These are phyloP conservation scores for Friedmanniomyces simplex DNA, from an alignment of 495 filamentous ascomycete species.

Conservation along the genomic window DNA sequence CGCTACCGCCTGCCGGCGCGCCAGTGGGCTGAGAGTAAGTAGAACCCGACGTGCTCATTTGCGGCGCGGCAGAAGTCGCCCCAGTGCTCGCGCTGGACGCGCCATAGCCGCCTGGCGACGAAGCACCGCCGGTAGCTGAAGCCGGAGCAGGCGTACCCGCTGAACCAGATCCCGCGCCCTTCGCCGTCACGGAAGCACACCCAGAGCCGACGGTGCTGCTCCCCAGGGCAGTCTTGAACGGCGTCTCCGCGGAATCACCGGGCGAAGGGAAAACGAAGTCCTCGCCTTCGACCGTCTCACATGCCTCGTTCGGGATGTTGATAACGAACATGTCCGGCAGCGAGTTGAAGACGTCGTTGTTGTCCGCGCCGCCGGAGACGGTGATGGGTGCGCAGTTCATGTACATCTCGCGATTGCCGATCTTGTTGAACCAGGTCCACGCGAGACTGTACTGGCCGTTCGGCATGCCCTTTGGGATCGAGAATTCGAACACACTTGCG, in stretches of 20 bases:
- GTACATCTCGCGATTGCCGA: slow-evolving; percentile 83
- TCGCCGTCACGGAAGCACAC: slow-evolving; percentile 19
- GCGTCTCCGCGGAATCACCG: slow-evolving; percentile 26
- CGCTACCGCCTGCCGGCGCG: neutral
- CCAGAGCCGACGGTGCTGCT: slow-evolving; percentile 4
- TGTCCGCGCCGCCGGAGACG: slow-evolving; percentile 43
- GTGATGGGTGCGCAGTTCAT: slow-evolving; percentile 82
- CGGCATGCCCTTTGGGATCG: slow-evolving; percentile 46
- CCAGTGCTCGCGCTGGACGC: neutral
- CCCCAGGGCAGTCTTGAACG: slow-evolving; percentile 1
- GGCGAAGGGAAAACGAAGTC: slow-evolving; percentile 47
- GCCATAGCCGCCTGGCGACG: neutral
- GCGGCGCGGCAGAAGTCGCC: neutral
- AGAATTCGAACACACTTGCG: slow-evolving; percentile 40
- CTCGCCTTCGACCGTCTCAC: slow-evolving; percentile 37
- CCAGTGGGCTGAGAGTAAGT: slow-evolving; percentile 2
- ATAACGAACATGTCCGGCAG: slow-evolving; percentile 78
- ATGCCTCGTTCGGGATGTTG: slow-evolving; percentile 48
- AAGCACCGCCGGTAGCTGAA: neutral
- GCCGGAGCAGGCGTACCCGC: slow-evolving; percentile 11
- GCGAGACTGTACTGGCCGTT: slow-evolving; percentile 58
- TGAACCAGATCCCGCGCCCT: slow-evolving; percentile 24
- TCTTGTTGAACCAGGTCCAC: slow-evolving; percentile 87
- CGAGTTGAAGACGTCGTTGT: slow-evolving; percentile 37
- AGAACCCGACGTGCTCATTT: neutral